Conservation (phyloP, 176 grass and related monocot species). For the Musa schizocarpa region DNA sequence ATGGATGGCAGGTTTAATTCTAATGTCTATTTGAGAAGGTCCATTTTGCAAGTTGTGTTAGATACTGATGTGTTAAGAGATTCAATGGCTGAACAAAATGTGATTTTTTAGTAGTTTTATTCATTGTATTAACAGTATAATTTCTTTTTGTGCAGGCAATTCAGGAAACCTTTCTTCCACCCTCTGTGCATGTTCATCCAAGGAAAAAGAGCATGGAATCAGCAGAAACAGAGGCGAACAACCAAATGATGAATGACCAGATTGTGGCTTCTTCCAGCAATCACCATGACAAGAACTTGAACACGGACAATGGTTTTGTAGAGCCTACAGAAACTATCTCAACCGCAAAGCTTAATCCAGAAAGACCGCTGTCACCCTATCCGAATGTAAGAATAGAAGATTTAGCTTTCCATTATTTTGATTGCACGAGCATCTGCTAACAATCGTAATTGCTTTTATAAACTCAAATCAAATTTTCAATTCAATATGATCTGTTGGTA, state of each 20-base stretch:
- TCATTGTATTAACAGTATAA: neutral
- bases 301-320: constrained; percentile 20
- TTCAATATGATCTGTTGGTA: neutral
- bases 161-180: constrained; percentile 76
- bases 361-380: constrained; percentile 45
- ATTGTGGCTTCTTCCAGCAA: constrained; percentile 22
- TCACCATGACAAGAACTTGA: constrained; percentile 5
- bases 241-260: constrained; percentile 22
- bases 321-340: constrained; percentile 19
- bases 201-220: constrained; percentile 31
- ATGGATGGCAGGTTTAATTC: constrained; percentile 72
- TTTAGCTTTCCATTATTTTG: neutral
- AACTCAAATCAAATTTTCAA: neutral
- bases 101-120: neutral
- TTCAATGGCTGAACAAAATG: neutral
- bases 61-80: neutral
- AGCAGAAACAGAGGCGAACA: constrained; percentile 23
- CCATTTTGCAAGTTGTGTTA: neutral
- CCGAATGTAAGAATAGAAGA: constrained; percentile 34
- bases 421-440: neutral
- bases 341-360: constrained; percentile 12
- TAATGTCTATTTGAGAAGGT: neutral
- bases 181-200: constrained; percentile 62
- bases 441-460: neutral
- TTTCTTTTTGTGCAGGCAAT: constrained; percentile 34